Base-by-base conservation (phyloP, 176 grass and related monocot species). In the Coix lacrymajobi region DNA sequence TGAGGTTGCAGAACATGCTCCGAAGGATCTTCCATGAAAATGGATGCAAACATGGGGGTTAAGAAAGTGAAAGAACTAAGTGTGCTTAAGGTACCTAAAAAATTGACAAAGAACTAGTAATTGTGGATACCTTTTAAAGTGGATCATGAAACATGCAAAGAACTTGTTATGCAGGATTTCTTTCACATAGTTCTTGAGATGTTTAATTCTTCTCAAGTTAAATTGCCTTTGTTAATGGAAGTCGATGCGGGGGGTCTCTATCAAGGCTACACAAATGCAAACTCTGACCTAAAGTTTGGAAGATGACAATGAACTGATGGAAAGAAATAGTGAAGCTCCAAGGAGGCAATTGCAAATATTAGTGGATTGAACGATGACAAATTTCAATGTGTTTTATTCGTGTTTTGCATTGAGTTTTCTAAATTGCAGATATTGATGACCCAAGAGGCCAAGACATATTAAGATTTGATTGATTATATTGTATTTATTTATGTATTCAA, bases 11-110 rank as follows among this genome's bases (percentile, higher is more conserved):
- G 10, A 37, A 45, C 14, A 56, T 44, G 66, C 46, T 66, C 12
- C 32, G 0, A 48, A 62, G 70, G 75, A 43, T 56, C 70, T 86
- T 90, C 95, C 96, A 93, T 91, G 10, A 98, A 98, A 86, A 98
- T 90, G 30, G 92, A 98, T 78, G 91, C 92, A 85, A 98, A 98
- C 93, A 95, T 93, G 71, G 92, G 93, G 45, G 96, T 93, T 78
- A 92, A 88, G 83, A 96, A 95, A 75, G 93, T 93, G 56, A 99
- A 93, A 79, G 87, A 98, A 82, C 92, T 98, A 30, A 95, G 85
- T 73, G 89, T 85, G 66, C 89, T 99, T 88, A 95, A 85, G 79
- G 89, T 99, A 87, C 93, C 93, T 92, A 31, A 87, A 43, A 22
- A 9, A 22, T 20, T 20, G 20, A n/a, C 51, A 56, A 58, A 25